Percentiles rank a stretch among this genome's conserved stretches.
phyloP scores from a whole-genome alignment of 305 asterid species.

The Lippia alba region DNA sequence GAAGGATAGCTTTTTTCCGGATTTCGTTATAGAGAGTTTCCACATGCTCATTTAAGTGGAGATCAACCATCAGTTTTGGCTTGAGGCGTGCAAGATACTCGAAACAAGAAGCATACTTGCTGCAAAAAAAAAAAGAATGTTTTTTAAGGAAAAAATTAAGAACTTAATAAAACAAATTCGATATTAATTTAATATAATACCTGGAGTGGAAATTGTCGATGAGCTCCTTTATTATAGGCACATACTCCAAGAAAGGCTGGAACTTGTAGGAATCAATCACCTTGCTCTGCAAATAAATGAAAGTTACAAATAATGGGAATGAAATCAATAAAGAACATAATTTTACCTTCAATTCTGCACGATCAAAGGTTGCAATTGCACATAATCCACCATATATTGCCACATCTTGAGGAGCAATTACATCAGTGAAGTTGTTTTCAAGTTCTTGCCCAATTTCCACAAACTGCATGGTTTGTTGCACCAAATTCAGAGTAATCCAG shows the following conservation, averaged over 20 bases:
- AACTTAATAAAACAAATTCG: too few relatives aligned
- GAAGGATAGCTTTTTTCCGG: conserved; percentile 78
- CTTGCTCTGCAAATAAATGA: conserved; percentile 53
- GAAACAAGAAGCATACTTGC: conserved; percentile 77
- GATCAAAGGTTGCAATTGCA: conserved; percentile 85
- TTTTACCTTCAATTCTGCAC: conserved; percentile 69
- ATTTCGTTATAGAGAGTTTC: conserved; percentile 84
- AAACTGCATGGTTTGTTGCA: conserved; percentile 58
- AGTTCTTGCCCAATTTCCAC: conserved; percentile 61
- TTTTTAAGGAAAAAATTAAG: neutral
- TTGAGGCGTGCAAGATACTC: conserved; percentile 87
- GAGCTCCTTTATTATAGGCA: conserved; percentile 78
- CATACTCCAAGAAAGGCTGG: conserved; percentile 70
- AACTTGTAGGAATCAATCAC: conserved; percentile 71
- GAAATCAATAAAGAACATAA: neutral
- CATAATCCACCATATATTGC: conserved; percentile 85
- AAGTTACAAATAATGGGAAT: neutral
- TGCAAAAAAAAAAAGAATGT: conserved; percentile 39
- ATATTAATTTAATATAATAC: conserved; percentile 34
- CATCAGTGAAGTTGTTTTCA: conserved; percentile 59
- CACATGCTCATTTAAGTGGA: conserved; percentile 93
- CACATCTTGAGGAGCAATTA: conserved; percentile 71
- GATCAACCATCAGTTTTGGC: conserved; percentile 82
- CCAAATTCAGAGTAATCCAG: too few relatives aligned
- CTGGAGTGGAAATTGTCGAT: conserved; percentile 75